Evolutionary conservation across 2,329 filamentous ascomycete genomes (phyloP).

Genomic region (Fusarium tjaetaba): DNA sequence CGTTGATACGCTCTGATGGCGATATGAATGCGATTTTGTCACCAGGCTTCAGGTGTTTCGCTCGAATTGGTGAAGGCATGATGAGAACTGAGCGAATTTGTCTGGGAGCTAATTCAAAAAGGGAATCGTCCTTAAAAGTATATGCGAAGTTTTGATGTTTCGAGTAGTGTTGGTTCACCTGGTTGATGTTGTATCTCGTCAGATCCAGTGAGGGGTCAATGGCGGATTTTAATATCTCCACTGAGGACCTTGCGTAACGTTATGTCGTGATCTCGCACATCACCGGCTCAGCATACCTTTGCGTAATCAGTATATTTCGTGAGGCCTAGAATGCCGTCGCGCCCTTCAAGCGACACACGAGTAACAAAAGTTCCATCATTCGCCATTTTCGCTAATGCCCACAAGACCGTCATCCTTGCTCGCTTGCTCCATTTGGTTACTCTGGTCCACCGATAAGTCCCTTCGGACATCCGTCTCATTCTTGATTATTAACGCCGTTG

Average conservation of each 20-base stretch:
- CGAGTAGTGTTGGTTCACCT: background rate
- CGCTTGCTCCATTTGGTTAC: background rate
- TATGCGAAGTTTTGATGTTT: too few relatives aligned
- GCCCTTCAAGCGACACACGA: background rate
- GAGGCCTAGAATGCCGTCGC: background rate
- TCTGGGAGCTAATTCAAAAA: too few relatives aligned
- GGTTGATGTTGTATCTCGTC: too few relatives aligned
- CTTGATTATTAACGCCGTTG: background rate
- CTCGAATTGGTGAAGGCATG: conserved; percentile 34
- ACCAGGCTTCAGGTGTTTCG: conserved; percentile 47
- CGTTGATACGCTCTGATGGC: conserved; percentile 52
- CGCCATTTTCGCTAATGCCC: background rate
- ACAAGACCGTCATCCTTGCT: background rate
- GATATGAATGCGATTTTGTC: conserved; percentile 54
- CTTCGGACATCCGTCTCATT: background rate
- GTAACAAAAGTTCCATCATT: conserved; percentile 7
- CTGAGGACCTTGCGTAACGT: background rate
- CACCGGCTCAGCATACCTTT: background rate
- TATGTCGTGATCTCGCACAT: background rate
- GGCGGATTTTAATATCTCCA: conserved; percentile 1
- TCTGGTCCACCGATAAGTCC: background rate
- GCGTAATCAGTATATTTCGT: background rate
- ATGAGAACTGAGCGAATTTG: background rate
- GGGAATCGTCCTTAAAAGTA: too few relatives aligned
- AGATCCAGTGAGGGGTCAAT: background rate